phyloP scores from a whole-genome alignment of 768 basidiomycete species.

The Podaxis sp. region DNA sequence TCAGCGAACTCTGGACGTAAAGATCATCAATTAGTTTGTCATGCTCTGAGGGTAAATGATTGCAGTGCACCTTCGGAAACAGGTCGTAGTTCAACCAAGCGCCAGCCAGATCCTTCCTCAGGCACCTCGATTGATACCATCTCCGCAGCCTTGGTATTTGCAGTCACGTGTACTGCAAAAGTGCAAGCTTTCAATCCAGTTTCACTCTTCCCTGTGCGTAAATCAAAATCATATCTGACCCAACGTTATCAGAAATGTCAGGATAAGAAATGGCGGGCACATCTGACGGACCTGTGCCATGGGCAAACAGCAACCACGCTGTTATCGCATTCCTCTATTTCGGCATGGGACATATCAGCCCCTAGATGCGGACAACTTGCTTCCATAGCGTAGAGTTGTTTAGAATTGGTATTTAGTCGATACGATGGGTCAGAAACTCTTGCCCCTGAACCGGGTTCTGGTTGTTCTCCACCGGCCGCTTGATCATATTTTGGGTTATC shows the following conservation, averaged over 20 bases:
- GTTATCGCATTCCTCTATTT: slow-evolving; percentile 67
- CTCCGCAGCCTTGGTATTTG: slow-evolving; percentile 36
- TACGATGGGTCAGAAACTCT: slow-evolving; percentile 18
- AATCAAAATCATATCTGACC: slow-evolving; percentile 69
- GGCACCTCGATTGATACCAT: slow-evolving; percentile 64
- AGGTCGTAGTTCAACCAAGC: slow-evolving; percentile 63
- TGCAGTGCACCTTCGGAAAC: slow-evolving; percentile 62
- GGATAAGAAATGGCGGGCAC: background rate
- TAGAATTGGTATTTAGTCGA: slow-evolving; percentile 14
- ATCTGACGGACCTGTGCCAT: slow-evolving; percentile 58
- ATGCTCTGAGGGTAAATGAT: background rate
- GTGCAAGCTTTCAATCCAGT: slow-evolving; percentile 70
- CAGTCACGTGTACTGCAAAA: slow-evolving; percentile 53
- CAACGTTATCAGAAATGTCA: background rate
- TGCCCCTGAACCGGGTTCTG: slow-evolving; percentile 4
- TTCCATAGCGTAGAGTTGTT: slow-evolving; percentile 77
- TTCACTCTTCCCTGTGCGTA: slow-evolving; percentile 68
- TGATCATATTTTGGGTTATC: slow-evolving; percentile 11
- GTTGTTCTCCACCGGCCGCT: slow-evolving; percentile 3
- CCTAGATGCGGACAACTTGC: slow-evolving; percentile 79
- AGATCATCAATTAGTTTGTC: background rate
- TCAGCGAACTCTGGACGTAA: slow-evolving; percentile 58
- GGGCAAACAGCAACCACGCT: slow-evolving; percentile 69
- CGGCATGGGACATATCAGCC: slow-evolving; percentile 77
- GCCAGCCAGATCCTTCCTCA: slow-evolving; percentile 50